Percentiles rank a stretch among this genome's conserved stretches.
phyloP scores from a whole-genome alignment of 352 stramenopile species.

The Globisporangium mamillatum region DNA sequence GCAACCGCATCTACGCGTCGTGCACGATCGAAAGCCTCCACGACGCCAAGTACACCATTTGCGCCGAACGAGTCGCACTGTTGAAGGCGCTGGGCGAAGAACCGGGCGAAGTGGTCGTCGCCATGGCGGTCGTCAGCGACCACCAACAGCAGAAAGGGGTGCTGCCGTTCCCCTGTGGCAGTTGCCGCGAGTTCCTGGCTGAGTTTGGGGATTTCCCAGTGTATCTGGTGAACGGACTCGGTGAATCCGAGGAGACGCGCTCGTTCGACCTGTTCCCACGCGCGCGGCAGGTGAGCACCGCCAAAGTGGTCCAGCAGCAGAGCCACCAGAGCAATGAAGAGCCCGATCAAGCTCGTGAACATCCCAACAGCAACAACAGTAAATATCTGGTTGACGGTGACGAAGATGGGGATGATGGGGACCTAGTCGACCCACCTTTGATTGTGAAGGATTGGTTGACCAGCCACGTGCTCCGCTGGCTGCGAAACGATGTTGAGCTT shows the following conservation, averaged over 20 bases:
- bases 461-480: conserved; percentile 50
- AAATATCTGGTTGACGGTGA: background rate
- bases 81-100: conserved; percentile 42
- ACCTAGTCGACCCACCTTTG: conserved; percentile 17
- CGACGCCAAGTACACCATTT: conserved; percentile 37
- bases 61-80: conserved; percentile 52
- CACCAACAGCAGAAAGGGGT: conserved; percentile 22
- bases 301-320: conserved; percentile 16
- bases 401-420: background rate
- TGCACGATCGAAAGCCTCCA: conserved; percentile 38
- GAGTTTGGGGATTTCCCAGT: conserved; percentile 73
- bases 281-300: conserved; percentile 26
- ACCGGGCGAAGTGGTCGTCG: conserved; percentile 25
- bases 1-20: conserved; percentile 39
- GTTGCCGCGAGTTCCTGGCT: conserved; percentile 67
- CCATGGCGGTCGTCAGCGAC: conserved; percentile 61
- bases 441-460: conserved; percentile 53
- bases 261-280: conserved; percentile 62
- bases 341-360: background rate
- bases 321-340: background rate
- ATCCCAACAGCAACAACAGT: background rate
- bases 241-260: conserved; percentile 47
- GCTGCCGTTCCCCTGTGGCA: conserved; percentile 61
- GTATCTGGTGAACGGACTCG: conserved; percentile 54
- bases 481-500: conserved; percentile 44